A percentile compares a stretch with the other conserved stretches of the same genome.
phyloP scores from a whole-genome alignment of 2,329 filamentous ascomycete genomes.

The Paracorniculantispora psalliotae region DNA sequence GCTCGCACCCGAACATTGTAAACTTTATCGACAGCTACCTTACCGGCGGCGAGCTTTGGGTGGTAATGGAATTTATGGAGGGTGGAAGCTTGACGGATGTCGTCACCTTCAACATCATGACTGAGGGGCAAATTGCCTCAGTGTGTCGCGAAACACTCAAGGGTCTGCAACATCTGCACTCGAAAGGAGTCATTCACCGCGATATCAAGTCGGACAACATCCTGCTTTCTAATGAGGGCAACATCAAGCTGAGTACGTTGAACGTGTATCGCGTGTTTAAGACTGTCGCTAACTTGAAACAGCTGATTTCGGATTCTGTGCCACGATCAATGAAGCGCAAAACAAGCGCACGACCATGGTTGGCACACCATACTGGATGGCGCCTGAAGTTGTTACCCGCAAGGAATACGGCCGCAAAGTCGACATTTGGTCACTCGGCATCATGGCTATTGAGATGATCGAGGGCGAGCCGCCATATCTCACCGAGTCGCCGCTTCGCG shows the following conservation, averaged over 20 bases:
- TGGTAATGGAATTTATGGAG: constrained; percentile 99
- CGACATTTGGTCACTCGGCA: constrained; percentile 96
- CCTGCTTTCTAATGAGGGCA: constrained; percentile 84
- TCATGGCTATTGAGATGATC: constrained; percentile 99
- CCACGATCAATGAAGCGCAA: constrained; percentile 94
- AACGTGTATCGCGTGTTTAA: neutral
- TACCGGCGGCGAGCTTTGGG: constrained; percentile 87
- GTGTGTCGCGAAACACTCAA: constrained; percentile 91
- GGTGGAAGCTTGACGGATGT: constrained; percentile 96
- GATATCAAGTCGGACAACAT: constrained; percentile 99
- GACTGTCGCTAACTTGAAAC: constrained; percentile 27
- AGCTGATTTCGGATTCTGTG: constrained; percentile 99
- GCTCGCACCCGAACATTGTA: constrained; percentile 96
- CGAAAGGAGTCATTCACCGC: constrained; percentile 95
- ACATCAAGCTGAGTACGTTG: constrained; percentile 89
- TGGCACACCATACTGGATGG: constrained; percentile 99
- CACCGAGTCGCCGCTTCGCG: constrained; percentile 87
- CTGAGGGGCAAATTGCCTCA: constrained; percentile 91
- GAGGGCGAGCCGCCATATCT: constrained; percentile 96
- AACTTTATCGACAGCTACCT: constrained; percentile 99
- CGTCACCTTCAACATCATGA: constrained; percentile 99
- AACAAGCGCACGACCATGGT: constrained; percentile 99
- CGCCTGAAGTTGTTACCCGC: constrained; percentile 91
- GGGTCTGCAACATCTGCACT: constrained; percentile 91
- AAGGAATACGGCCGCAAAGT: constrained; percentile 99